A percentile compares a stretch with the other conserved stretches of the same genome.
phyloP scores from a whole-genome alignment of 306 rosid genomes.

The Parietaria judaica region DNA sequence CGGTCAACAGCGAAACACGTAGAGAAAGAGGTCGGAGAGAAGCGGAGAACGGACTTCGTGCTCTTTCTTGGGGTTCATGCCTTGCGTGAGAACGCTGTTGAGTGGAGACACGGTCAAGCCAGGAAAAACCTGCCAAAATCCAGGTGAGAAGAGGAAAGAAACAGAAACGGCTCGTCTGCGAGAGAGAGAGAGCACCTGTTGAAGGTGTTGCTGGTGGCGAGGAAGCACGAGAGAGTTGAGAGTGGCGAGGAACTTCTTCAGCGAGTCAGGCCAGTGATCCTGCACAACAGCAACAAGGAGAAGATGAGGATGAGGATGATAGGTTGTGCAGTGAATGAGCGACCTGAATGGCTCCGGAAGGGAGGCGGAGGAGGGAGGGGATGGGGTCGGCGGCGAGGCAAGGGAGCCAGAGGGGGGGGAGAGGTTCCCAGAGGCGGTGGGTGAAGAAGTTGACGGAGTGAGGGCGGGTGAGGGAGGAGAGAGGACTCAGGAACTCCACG shows the following conservation, averaged over 20 bases:
- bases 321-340: not conserved
- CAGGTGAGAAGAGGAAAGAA: not conserved
- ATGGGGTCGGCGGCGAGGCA: conserved; percentile 55
- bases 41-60: conserved; percentile 52
- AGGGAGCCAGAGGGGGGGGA: conserved; percentile 72
- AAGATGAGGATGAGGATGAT: conserved; percentile 8
- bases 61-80: conserved; percentile 81
- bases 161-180: not conserved
- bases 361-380: conserved; percentile 62
- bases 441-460: conserved; percentile 84
- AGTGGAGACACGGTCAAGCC: conserved; percentile 43
- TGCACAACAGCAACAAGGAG: conserved; percentile 7
- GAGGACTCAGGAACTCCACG: conserved; percentile 48
- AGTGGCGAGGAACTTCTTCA: conserved; percentile 44
- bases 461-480: conserved; percentile 39
- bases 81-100: conserved; percentile 66
- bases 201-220: conserved; percentile 32
- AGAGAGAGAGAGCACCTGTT: not conserved
- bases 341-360: conserved; percentile 69
- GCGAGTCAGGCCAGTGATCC: conserved; percentile 79
- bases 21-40: no score
- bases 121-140: conserved; percentile 51
- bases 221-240: conserved; percentile 53
- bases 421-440: conserved; percentile 68
- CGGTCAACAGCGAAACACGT: no score